phyloP scores from a whole-genome alignment of 495 filamentous ascomycete species.

The Xylaria telfairii region DNA sequence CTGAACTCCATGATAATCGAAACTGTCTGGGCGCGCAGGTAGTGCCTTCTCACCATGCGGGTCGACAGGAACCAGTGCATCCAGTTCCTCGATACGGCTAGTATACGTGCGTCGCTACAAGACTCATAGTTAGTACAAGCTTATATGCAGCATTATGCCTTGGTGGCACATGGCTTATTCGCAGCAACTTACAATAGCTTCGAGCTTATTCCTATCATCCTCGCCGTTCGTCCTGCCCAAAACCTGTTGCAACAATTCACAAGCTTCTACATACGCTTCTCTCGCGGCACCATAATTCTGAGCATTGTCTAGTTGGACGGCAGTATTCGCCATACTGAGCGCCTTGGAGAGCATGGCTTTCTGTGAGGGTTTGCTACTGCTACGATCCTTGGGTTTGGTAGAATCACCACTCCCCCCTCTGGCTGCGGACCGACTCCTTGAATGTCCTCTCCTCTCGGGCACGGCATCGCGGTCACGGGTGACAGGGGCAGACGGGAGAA shows the following conservation, averaged over 20 bases:
- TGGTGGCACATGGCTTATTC: neutral
- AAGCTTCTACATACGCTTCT: conserved; percentile 91
- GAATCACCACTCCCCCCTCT: conserved; percentile 51
- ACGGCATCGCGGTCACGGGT: conserved; percentile 32
- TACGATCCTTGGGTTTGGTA: conserved; percentile 42
- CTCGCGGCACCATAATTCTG: conserved; percentile 93
- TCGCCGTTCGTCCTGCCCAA: conserved; percentile 82
- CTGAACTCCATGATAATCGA: conserved; percentile 63
- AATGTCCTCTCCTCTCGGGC: conserved; percentile 49
- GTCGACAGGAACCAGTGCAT: conserved; percentile 67
- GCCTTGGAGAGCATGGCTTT: conserved; percentile 97
- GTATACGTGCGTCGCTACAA: conserved; percentile 84
- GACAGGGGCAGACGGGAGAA: conserved; percentile 34
- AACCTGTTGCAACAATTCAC: conserved; percentile 82
- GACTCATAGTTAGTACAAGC: conserved; percentile 22
- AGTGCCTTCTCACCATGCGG: conserved; percentile 70
- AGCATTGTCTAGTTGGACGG: conserved; percentile 92
- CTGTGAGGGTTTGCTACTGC: conserved; percentile 62
- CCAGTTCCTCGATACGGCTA: conserved; percentile 83
- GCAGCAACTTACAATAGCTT: conserved; percentile 80
- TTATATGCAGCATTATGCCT: neutral
- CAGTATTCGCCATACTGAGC: conserved; percentile 91
- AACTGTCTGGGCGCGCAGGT: conserved; percentile 77
- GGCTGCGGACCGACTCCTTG: conserved; percentile 54
- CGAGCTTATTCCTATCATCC: conserved; percentile 86